Evolutionary conservation across 371 early-diverging fungal species (phyloP).

Genomic region (Cokeromyces recurvatus): DNA sequence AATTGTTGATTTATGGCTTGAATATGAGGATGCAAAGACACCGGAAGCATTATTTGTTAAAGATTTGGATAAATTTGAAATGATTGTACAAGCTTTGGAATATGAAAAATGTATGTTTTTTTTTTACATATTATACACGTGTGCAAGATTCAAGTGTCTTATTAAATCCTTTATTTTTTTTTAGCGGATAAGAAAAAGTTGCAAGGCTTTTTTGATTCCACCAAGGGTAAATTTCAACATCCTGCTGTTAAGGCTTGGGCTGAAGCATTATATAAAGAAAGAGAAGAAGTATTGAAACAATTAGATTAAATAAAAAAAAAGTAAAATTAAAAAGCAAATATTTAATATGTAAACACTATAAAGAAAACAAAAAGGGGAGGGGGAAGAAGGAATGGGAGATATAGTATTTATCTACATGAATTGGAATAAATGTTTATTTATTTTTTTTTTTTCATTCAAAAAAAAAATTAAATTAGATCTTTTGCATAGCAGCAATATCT

Average conservation of each 20-base stretch:
- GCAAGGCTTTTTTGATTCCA: slow-evolving; percentile 79
- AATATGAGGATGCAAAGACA: slow-evolving; percentile 80
- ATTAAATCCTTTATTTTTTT: background rate
- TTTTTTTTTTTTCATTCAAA: too few relatives aligned
- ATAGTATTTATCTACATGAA: too few relatives aligned
- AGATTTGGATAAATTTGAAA: slow-evolving; percentile 93
- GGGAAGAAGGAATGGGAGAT: too few relatives aligned
- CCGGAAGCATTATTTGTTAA: slow-evolving; percentile 83
- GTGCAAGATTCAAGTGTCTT: too few relatives aligned
- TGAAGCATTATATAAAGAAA: slow-evolving; percentile 66
- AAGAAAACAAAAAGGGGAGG: too few relatives aligned
- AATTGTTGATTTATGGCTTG: slow-evolving; percentile 77
- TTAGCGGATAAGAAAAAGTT: slow-evolving; percentile 63
- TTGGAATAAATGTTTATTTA: too few relatives aligned
- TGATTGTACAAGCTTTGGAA: slow-evolving; percentile 90
- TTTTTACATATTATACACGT: background rate
- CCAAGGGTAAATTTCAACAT: slow-evolving; percentile 73
- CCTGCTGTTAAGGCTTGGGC: slow-evolving; percentile 83
- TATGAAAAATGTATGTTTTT: slow-evolving; percentile 74
- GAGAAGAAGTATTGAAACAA: slow-evolving; percentile 32
- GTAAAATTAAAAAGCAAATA: too few relatives aligned
- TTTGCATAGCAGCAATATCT: slow-evolving; percentile 87
- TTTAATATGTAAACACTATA: too few relatives aligned
- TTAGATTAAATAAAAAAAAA: too few relatives aligned
- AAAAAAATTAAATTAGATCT: too few relatives aligned